Evolutionary conservation across 805 yeast genomes (phyloP).

Genomic region (Nakazawaea laoshanensis): DNA sequence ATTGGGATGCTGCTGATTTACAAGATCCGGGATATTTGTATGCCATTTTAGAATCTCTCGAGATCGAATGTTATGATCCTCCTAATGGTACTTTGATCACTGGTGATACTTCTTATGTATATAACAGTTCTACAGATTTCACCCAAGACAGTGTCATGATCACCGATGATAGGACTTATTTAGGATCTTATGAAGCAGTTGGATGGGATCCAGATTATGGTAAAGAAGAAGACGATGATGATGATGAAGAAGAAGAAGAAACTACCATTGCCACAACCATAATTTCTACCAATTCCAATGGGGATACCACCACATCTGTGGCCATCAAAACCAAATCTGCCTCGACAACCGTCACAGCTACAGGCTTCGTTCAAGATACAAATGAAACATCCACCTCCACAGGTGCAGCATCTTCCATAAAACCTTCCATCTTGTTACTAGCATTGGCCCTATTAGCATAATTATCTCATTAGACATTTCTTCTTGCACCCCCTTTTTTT

Average conservation of each 20-base stretch:
- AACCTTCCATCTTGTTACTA: neutral
- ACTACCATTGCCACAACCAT: constrained; percentile 1
- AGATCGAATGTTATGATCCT: constrained; percentile 63
- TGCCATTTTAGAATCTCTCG: constrained; percentile 50
- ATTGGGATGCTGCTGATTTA: constrained; percentile 77
- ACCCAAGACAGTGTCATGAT: constrained; percentile 46
- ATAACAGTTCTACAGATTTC: constrained; percentile 38
- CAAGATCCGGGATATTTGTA: constrained; percentile 74
- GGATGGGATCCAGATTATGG: constrained; percentile 54
- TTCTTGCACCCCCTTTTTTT: too few relatives aligned
- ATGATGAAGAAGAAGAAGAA: constrained; percentile 4
- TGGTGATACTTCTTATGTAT: constrained; percentile 46
- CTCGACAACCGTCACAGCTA: constrained; percentile 14
- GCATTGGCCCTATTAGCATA: neutral
- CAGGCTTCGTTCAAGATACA: constrained; percentile 30
- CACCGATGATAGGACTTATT: constrained; percentile 51
- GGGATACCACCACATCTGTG: constrained; percentile 12
- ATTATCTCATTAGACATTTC: neutral
- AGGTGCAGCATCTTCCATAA: constrained; percentile 1
- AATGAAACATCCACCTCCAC: constrained; percentile 13
- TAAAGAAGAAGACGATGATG: constrained; percentile 12
- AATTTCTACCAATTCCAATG: constrained; percentile 4
- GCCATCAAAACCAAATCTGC: constrained; percentile 9
- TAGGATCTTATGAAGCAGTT: constrained; percentile 52
- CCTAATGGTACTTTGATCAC: constrained; percentile 42